Conservation (phyloP, 2,329 filamentous ascomycete genomes). For the Ceratocystiopsis sp. region DNA sequence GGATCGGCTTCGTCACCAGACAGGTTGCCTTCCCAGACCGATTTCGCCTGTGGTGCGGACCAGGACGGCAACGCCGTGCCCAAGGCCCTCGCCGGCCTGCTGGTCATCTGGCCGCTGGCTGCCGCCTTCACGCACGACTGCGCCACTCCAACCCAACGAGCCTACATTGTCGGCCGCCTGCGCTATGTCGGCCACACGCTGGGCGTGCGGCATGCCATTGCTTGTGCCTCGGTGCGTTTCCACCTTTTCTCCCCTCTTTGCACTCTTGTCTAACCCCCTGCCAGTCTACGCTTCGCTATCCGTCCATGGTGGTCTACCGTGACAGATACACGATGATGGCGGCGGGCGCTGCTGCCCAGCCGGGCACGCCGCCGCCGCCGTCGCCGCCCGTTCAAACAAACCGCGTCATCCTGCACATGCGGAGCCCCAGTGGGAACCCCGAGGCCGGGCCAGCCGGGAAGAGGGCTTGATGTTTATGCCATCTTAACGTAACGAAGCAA, state of each 20-base stretch:
- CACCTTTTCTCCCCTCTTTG: not conserved
- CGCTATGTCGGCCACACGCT: conserved; percentile 36
- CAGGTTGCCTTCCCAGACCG: not conserved
- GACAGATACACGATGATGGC: conserved; percentile 18
- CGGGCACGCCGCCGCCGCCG: no score
- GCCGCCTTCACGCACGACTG: conserved; percentile 39
- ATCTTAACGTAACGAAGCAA: no score
- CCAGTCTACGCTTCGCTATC: conserved; percentile 39
- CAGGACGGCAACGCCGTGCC: no score
- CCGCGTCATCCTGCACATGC: no score
- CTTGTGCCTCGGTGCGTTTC: conserved; percentile 31
- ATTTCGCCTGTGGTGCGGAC: conserved; percentile 30
- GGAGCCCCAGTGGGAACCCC: no score
- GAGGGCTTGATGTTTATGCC: no score
- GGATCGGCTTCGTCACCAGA: no score
- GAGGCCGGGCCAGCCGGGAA: no score
- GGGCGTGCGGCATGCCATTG: conserved; percentile 40
- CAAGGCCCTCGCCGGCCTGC: conserved; percentile 41
- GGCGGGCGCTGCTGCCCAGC: no score
- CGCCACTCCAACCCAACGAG: conserved; percentile 38
- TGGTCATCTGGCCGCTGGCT: conserved; percentile 41
- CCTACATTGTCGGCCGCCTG: conserved; percentile 37
- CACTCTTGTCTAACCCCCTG: not conserved
- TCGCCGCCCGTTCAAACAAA: no score
- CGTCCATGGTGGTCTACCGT: conserved; percentile 43